Evolutionary conservation across 2,329 filamentous ascomycete genomes (phyloP), one percentile per base, ranked within the genome.

Genomic region (Furcasterigmium furcatum): DNA sequence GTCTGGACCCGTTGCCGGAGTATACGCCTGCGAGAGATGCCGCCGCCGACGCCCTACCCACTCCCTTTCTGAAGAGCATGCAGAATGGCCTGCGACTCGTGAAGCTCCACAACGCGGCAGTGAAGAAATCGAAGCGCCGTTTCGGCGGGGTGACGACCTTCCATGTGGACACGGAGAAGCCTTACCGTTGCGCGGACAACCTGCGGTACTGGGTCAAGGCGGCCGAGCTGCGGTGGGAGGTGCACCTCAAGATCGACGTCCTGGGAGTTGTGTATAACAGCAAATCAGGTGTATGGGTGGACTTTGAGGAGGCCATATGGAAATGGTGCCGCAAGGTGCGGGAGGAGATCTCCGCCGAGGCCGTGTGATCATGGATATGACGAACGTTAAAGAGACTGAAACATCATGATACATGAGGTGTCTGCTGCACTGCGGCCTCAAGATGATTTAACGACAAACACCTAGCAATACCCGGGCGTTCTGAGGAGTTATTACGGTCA

Each of bases 121-220:
- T 99, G 25, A 82, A 83, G 59, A 88, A 88, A 62, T 96, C 91
- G 19, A 84, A 86, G 60, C 80, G 89, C 24, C 88, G 87, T 8
- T 97, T 97, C 62, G 91, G 91, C 43, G 82, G 88, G 51, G 96
- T 99, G 60, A 90, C 89, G 46, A 79, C 80, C 9, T 96, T 87
- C 65, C 94, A 97, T 64, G 85, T 84, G n/a, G 91, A 99, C 64
- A 92, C 94, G 9, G 85, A 83, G 49, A 97, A 97, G 68, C 94
- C 94, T 1, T 99, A 99, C 64, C 86, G 94, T 41, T 85, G 85
- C 51, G 90, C 91, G 4, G 94, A 99, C 56, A 99, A 99, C 63
- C 76, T 99, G 50, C 82, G 91, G 34, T 99, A 87, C 73, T 99
- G 94, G 92, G 80, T 88, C 67, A 99, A 99, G 71, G 94, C 92